Evolutionary conservation across 306 rosid species (phyloP).

Genomic region (Prunus davidiana): DNA sequence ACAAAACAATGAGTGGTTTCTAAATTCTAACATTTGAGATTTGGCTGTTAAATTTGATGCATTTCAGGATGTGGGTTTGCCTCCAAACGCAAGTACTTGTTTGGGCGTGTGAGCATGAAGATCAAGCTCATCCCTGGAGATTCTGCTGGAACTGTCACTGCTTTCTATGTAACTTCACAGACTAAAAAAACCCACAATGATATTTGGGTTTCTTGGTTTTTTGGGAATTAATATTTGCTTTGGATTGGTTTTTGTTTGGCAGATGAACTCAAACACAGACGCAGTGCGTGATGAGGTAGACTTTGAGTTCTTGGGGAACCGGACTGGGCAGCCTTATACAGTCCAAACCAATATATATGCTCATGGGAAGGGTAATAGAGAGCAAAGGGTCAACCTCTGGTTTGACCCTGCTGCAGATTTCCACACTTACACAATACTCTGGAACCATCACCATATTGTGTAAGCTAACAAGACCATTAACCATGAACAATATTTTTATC

Average conservation of each 20-base stretch:
- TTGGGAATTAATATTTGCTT: not conserved
- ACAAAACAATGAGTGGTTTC: not conserved
- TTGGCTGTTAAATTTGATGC: not conserved
- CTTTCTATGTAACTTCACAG: conserved; percentile 68
- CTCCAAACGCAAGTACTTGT: conserved; percentile 65
- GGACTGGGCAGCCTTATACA: conserved; percentile 82
- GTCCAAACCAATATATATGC: conserved; percentile 91
- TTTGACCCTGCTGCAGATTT: conserved; percentile 76
- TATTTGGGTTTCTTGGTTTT: not conserved
- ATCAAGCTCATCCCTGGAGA: conserved; percentile 89
- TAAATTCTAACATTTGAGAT: too few species aligned
- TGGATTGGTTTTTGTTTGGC: not conserved
- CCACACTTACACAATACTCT: conserved; percentile 76
- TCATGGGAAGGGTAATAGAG: conserved; percentile 80
- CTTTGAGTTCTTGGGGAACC: conserved; percentile 92
- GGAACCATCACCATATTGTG: conserved; percentile 72
- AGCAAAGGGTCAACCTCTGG: conserved; percentile 91
- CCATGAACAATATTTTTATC: not conserved
- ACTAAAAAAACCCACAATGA: not conserved
- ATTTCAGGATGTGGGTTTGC: conserved; percentile 83
- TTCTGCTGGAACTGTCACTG: conserved; percentile 96
- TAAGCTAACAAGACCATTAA: conserved; percentile 30
- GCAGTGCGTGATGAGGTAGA: conserved; percentile 77
- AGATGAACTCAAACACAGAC: conserved; percentile 32
- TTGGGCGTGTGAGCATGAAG: conserved; percentile 95